A percentile compares a stretch with the other conserved stretches of the same genome.
Conservation (phyloP, 2,329 filamentous ascomycete genomes). For the Xylariaceae sp. region DNA sequence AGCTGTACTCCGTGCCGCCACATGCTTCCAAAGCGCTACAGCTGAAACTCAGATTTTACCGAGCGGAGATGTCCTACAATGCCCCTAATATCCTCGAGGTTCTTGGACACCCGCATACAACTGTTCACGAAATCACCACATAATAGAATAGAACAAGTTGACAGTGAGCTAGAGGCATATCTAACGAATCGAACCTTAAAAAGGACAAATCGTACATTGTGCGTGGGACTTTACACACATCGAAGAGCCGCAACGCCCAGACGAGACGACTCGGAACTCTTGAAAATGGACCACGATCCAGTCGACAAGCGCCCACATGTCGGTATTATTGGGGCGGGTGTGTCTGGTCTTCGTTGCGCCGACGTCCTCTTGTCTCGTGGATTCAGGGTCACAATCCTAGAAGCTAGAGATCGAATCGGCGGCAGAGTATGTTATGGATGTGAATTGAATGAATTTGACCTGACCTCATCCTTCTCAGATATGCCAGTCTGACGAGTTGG, state of each 20-base stretch:
- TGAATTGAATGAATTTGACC: not conserved
- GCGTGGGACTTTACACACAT: not conserved
- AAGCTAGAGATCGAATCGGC: conserved; percentile 61
- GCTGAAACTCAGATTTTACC: too few relatives aligned
- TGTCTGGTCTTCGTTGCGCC: conserved; percentile 63
- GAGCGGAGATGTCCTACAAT: not conserved
- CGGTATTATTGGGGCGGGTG: conserved; percentile 62
- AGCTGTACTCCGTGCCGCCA: too few relatives aligned
- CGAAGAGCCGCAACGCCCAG: not conserved
- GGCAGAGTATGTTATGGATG: conserved; percentile 52
- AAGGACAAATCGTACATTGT: too few relatives aligned
- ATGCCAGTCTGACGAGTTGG: conserved; percentile 42
- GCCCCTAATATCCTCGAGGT: not conserved
- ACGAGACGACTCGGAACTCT: not conserved
- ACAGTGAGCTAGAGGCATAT: too few relatives aligned
- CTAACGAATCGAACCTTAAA: too few relatives aligned
- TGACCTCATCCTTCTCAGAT: conserved; percentile 35
- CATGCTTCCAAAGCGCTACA: too few relatives aligned
- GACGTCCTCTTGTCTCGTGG: conserved; percentile 60
- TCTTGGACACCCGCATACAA: too few relatives aligned
- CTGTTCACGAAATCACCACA: too few relatives aligned
- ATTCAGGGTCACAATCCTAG: conserved; percentile 62
- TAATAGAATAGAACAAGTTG: too few relatives aligned
- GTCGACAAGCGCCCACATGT: conserved; percentile 39
- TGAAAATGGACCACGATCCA: not conserved